A percentile compares a stretch with the other conserved stretches of the same genome.
These are phyloP conservation scores for Aspergillus coremiiformis DNA, from an alignment of 495 filamentous ascomycete species.

Conservation along the genomic window DNA sequence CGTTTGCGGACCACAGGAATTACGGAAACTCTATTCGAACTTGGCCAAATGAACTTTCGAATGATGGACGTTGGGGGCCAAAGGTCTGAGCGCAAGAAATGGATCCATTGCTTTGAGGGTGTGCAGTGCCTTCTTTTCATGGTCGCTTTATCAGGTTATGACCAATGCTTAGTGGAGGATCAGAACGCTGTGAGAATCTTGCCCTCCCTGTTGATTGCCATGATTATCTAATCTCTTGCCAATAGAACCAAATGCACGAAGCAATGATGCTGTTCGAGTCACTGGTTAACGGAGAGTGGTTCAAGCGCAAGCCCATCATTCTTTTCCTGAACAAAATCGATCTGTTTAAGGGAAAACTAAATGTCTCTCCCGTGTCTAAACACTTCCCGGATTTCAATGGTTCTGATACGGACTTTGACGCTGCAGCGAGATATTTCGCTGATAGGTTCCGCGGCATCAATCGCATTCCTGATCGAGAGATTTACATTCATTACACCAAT, in stretches of 20 bases:
- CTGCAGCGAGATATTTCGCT: conserved; percentile 76
- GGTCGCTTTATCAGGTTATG: conserved; percentile 93
- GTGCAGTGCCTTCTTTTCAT: conserved; percentile 91
- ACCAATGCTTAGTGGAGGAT: conserved; percentile 94
- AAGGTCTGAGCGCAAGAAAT: conserved; percentile 96
- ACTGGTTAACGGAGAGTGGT: conserved; percentile 96
- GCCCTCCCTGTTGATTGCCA: neutral
- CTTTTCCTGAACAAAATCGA: conserved; percentile 99
- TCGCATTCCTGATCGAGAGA: conserved; percentile 75
- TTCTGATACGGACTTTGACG: conserved; percentile 45
- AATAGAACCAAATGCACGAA: conserved; percentile 98
- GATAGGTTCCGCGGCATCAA: conserved; percentile 85
- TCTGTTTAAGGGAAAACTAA: conserved; percentile 86
- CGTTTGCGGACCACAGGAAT: conserved; percentile 93
- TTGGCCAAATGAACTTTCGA: conserved; percentile 89
- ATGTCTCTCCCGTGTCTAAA: conserved; percentile 69
- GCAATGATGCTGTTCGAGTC: conserved; percentile 97
- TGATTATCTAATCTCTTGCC: neutral
- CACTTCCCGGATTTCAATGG: conserved; percentile 91
- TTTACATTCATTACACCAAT: conserved; percentile 91
- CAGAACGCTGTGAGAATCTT: conserved; percentile 76
- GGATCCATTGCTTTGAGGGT: conserved; percentile 99
- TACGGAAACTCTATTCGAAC: conserved; percentile 92
- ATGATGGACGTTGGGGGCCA: conserved; percentile 99
- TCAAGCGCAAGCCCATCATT: conserved; percentile 90